Conservation (phyloP, 2,329 filamentous ascomycete species). For the Parastagonospora nodorum region DNA sequence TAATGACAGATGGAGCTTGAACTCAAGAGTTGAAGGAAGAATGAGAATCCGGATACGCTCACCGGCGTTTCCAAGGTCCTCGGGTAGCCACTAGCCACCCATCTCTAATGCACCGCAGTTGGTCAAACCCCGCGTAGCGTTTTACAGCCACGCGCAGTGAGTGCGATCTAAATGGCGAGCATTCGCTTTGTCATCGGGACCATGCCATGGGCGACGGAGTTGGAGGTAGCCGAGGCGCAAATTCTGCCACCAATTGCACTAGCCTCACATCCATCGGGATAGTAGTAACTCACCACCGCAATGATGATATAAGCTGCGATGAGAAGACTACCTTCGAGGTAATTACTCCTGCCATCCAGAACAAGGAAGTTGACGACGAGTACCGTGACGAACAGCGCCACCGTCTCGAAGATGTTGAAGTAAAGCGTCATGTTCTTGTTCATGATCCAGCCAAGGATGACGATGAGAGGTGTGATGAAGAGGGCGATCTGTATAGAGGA, state of each 20-base stretch:
- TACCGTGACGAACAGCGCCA: constrained; percentile 80
- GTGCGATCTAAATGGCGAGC: constrained; percentile 14
- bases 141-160: neutral
- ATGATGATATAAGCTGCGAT: constrained; percentile 83
- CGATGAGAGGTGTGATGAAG: constrained; percentile 76
- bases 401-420: constrained; percentile 66
- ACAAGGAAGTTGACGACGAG: constrained; percentile 88
- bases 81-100: too few species aligned
- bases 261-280: constrained; percentile 49
- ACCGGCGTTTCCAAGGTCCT: too few species aligned
- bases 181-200: constrained; percentile 25
- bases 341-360: constrained; percentile 80
- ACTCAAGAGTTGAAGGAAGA: too few species aligned
- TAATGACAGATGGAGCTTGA: too few species aligned
- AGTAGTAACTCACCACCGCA: constrained; percentile 61
- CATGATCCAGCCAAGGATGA: constrained; percentile 80
- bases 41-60: too few species aligned
- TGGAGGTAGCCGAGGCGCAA: constrained; percentile 17
- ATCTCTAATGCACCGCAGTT: too few species aligned
- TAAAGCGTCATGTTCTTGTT: constrained; percentile 70
- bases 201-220: constrained; percentile 9
- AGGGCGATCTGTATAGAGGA: constrained; percentile 80
- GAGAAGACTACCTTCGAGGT: constrained; percentile 76
- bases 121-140: too few species aligned
- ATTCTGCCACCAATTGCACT: constrained; percentile 52